Conservation (phyloP, 768 basidiomycete species). For the Coprinellus micaceus region DNA sequence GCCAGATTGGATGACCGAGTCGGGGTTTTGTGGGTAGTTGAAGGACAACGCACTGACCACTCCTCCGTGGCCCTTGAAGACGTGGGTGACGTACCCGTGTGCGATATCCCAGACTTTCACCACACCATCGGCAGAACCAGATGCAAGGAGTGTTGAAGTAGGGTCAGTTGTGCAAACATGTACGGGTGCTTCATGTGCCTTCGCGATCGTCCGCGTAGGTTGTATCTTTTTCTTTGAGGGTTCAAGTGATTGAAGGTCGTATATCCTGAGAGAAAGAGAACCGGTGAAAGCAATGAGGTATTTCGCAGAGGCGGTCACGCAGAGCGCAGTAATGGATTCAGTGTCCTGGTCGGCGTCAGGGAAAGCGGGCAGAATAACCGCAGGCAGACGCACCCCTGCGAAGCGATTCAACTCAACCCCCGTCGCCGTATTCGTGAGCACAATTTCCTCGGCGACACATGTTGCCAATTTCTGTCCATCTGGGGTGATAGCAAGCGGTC, state of each 20-base stretch:
- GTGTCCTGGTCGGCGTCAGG: conserved; percentile 56
- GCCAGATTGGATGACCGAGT: conserved; percentile 40
- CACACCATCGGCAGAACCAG: conserved; percentile 92
- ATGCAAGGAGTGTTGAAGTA: conserved; percentile 87
- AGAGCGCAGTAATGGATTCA: conserved; percentile 78
- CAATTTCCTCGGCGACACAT: conserved; percentile 80
- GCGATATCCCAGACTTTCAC: conserved; percentile 96
- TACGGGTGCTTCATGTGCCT: conserved; percentile 91
- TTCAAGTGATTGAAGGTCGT: conserved; percentile 60
- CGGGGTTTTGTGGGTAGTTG: conserved; percentile 67
- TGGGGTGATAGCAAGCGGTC: conserved; percentile 73
- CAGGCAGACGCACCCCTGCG: conserved; percentile 57
- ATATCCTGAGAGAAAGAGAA: conserved; percentile 78
- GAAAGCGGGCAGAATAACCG: background rate
- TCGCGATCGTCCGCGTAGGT: conserved; percentile 72
- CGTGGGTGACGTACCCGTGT: conserved; percentile 87
- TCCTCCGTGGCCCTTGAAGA: conserved; percentile 97
- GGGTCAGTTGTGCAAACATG: conserved; percentile 85
- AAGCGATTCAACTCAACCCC: conserved; percentile 80
- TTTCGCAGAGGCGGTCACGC: conserved; percentile 70
- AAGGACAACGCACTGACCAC: conserved; percentile 89
- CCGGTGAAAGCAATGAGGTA: conserved; percentile 80
- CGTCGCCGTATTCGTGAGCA: conserved; percentile 75
- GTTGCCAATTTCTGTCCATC: conserved; percentile 82
- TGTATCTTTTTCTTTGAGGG: conserved; percentile 49